A percentile compares a stretch with the other conserved stretches of the same genome.
These are phyloP conservation scores for Pestalotiopsis sp. DNA, from an alignment of 2,329 filamentous ascomycete genomes.

Conservation along the genomic window DNA sequence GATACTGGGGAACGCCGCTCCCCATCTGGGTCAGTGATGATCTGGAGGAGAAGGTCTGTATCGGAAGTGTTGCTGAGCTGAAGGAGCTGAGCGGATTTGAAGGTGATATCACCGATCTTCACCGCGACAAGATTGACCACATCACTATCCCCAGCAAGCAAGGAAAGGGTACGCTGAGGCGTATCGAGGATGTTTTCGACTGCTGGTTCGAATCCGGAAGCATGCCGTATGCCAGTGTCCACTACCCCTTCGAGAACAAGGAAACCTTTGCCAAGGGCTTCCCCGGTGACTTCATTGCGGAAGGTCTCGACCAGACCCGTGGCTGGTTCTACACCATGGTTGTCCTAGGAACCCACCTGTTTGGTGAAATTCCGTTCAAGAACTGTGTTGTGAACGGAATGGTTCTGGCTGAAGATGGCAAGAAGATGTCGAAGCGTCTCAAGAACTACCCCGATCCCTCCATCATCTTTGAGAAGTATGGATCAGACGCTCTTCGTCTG, in stretches of 20 bases:
- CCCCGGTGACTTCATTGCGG: slow-evolving; percentile 92
- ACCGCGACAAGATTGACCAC: slow-evolving; percentile 89
- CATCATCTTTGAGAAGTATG: slow-evolving; percentile 83
- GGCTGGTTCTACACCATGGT: slow-evolving; percentile 97
- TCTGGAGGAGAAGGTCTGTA: slow-evolving; percentile 80
- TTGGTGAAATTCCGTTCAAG: slow-evolving; percentile 83
- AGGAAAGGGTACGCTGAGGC: slow-evolving; percentile 80
- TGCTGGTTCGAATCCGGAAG: slow-evolving; percentile 97
- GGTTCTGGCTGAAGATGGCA: slow-evolving; percentile 90
- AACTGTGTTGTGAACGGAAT: slow-evolving; percentile 98
- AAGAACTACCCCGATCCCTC: slow-evolving; percentile 94
- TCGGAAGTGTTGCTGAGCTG: slow-evolving; percentile 84
- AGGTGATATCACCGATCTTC: slow-evolving; percentile 82
- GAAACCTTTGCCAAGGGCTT: slow-evolving; percentile 80
- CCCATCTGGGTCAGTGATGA: slow-evolving; percentile 93
- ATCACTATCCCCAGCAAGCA: slow-evolving; percentile 92
- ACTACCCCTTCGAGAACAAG: slow-evolving; percentile 90
- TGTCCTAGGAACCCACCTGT: slow-evolving; percentile 86
- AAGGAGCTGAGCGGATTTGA: slow-evolving; percentile 84
- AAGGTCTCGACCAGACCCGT: slow-evolving; percentile 89
- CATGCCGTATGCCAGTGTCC: slow-evolving; percentile 90
- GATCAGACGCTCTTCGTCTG: slow-evolving; percentile 89
- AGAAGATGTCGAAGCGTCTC: slow-evolving; percentile 97
- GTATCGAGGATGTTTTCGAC: slow-evolving; percentile 89
- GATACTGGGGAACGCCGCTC: slow-evolving; percentile 94